These are phyloP conservation scores for Pichia nanzhaoensis DNA, from an alignment of 805 yeast genomes.

Conservation along the genomic window DNA sequence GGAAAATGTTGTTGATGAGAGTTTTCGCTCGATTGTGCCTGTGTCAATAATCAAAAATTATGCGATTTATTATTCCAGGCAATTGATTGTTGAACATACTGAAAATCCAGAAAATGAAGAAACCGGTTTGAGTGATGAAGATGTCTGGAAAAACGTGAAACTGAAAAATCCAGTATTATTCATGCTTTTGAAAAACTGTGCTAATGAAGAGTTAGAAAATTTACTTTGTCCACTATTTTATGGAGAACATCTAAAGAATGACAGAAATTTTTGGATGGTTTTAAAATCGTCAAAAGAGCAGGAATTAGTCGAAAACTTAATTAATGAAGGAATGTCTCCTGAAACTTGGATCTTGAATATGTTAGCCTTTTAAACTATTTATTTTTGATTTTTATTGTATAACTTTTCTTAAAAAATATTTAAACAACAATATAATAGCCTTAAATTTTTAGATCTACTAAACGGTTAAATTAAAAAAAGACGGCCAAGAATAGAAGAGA, in stretches of 20 bases:
- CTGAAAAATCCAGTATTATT: conserved; percentile 7
- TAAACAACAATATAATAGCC: too few species aligned
- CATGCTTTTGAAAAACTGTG: background rate
- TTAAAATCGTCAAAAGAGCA: background rate
- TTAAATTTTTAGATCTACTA: too few species aligned
- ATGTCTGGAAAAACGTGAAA: background rate
- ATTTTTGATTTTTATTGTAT: too few species aligned
- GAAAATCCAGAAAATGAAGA: background rate
- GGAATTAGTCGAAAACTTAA: conserved; percentile 9
- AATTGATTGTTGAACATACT: background rate
- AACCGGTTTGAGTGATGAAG: conserved; percentile 1
- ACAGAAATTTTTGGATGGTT: conserved; percentile 5
- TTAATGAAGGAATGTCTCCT: background rate
- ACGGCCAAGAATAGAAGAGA: too few species aligned
- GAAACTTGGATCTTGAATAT: conserved; percentile 1
- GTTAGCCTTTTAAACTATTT: conserved; percentile 7
- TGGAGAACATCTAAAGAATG: conserved; percentile 1
- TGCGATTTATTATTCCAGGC: background rate
- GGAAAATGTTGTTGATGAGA: conserved; percentile 1
- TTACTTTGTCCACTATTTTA: conserved; percentile 6
- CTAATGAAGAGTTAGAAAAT: conserved; percentile 8
- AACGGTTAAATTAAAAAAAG: too few species aligned
- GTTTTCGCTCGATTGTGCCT: conserved; percentile 4
- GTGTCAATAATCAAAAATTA: conserved; percentile 5
- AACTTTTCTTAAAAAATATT: too few species aligned